Conservation (phyloP, 1,284 basidiomycete genomes). For the Meripilus lineatus region DNA sequence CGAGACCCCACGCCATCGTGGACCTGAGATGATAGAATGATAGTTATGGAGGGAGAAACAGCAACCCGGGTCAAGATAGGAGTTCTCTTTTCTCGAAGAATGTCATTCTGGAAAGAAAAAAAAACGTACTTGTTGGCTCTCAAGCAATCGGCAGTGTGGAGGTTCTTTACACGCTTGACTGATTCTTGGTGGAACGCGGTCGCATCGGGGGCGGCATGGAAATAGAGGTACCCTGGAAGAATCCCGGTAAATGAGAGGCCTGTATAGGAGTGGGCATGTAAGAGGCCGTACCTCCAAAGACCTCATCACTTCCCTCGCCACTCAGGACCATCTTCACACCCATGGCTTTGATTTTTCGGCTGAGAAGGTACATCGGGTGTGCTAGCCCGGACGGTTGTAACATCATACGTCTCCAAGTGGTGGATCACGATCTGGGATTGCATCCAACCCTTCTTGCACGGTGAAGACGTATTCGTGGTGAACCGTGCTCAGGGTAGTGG, state of each 20-base stretch:
- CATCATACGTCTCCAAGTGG: constrained; percentile 98
- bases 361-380: constrained; percentile 98
- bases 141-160: constrained; percentile 97
- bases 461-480: constrained; percentile 99
- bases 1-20: constrained; percentile 99
- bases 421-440: constrained; percentile 97
- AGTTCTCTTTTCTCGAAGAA: no score
- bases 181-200: constrained; percentile 94
- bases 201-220: constrained; percentile 94
- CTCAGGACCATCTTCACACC: constrained; percentile 99
- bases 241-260: background rate
- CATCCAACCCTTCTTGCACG: constrained; percentile 97
- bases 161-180: constrained; percentile 94
- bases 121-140: constrained; percentile 89
- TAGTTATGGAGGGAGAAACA: background rate
- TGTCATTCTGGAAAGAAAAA: background rate
- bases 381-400: constrained; percentile 96
- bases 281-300: constrained; percentile 75
- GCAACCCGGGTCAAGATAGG: no score
- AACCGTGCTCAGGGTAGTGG: constrained; percentile 87
- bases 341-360: constrained; percentile 99
- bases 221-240: constrained; percentile 89
- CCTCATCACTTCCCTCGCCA: constrained; percentile 98
- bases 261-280: constrained; percentile 6
- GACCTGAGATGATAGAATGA: constrained; percentile 46